Base-by-base conservation (phyloP, 2,329 filamentous ascomycete genomes). In the Canariomyces notabilis region DNA sequence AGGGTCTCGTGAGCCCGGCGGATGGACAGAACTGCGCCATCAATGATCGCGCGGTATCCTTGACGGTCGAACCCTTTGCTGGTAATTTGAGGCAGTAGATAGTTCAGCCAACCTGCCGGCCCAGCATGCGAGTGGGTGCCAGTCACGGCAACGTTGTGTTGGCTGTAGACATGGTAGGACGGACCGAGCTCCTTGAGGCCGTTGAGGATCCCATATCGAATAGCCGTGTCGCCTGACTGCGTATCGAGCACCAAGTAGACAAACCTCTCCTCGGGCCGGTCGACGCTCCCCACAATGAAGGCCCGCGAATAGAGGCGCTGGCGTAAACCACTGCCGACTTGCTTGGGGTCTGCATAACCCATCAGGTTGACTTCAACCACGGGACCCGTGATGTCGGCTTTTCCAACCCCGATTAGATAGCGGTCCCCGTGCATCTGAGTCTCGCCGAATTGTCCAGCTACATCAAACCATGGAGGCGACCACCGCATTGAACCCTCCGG, bases 41-140 rank as follows among this genome's bases (percentile, higher is more conserved):
- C 82, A 0, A 97, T 89, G 51, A 97, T 89, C 21, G 91, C 89
- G 53, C 83, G 77, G 61, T 95, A 95, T 59, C 87, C 94, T 64
- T 94, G 87, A 59, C 82, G 81, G 65, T 89, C 78, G 58, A 95
- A 96, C 0, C 91, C 91, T 48, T 85, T 76, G 59, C 83, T 90
- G 0, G 91, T 93, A 54, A 97, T 85, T 62, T 96, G 90, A 6
- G 90, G 91, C 5, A 96, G 74, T 8, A 97, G 76, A 62, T 96
- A 97, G 67, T 97, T 97, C 63, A 94, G 74, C 89, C 89, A 97
- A 5, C 86, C 91, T 2, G 87, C 91, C 0, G 91, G 90, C 0
- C 90, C 91, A 19, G 89, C 84, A 67, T 97, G 91, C 20, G 87
- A 93, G 65, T 97, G 91, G 0, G 91, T 97, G 44, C 90, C 91